Evolutionary conservation across 83 land plant species (phyloP).

Genomic region (Isoetes engelmannii): DNA sequence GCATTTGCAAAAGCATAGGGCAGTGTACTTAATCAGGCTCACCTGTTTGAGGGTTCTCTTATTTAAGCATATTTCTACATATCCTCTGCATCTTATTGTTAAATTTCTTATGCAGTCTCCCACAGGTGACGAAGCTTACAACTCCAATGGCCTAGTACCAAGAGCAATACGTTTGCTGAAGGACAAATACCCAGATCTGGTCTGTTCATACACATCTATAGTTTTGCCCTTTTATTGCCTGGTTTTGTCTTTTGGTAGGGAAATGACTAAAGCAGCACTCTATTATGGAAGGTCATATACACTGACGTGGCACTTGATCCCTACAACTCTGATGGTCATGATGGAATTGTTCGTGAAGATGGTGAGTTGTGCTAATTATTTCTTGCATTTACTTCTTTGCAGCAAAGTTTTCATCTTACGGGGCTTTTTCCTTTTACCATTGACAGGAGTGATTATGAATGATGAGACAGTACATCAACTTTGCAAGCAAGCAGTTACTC

Average conservation of each 20-base stretch:
- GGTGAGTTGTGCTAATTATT: slow-evolving; percentile 39
- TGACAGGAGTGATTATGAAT: slow-evolving; percentile 89
- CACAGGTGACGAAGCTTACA: slow-evolving; percentile 91
- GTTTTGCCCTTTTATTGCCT: background rate
- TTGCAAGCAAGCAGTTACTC: slow-evolving; percentile 93
- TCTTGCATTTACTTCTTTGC: background rate
- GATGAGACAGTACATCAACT: slow-evolving; percentile 96
- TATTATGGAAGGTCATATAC: slow-evolving; percentile 65
- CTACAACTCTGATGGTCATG: slow-evolving; percentile 98
- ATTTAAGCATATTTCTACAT: no score
- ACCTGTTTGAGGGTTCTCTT: no score
- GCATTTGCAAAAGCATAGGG: background rate
- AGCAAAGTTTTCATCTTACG: slow-evolving; percentile 10
- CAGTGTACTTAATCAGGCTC: background rate
- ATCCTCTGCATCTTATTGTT: background rate
- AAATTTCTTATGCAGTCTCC: slow-evolving; percentile 45
- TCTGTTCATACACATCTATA: slow-evolving; percentile 17
- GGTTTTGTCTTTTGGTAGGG: no score
- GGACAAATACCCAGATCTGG: slow-evolving; percentile 92
- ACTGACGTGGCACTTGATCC: slow-evolving; percentile 99
- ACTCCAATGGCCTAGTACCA: slow-evolving; percentile 85
- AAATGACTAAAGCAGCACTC: background rate
- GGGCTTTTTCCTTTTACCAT: background rate
- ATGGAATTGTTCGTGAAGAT: slow-evolving; percentile 98
- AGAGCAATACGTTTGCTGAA: slow-evolving; percentile 81